A percentile compares a stretch with the other conserved stretches of the same genome.
phyloP scores from a whole-genome alignment of 1,139 yeast genomes.

The Chernovozyma sophiae-reginae region DNA sequence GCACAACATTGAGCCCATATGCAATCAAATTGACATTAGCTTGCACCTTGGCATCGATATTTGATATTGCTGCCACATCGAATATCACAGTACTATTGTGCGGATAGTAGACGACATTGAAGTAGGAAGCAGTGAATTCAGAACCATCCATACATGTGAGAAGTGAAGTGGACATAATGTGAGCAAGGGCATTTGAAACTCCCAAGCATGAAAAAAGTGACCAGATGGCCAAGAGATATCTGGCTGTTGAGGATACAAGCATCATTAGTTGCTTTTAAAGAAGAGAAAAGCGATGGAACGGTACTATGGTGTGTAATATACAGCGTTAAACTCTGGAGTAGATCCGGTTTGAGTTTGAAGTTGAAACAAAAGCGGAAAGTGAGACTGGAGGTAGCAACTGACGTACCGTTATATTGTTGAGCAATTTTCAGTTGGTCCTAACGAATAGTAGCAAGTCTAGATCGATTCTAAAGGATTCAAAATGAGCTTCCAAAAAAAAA shows the following conservation, averaged over 20 bases:
- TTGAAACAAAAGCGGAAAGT: not conserved
- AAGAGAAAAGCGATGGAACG: too few species aligned
- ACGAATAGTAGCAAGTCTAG: too few species aligned
- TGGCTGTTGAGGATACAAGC: too few species aligned
- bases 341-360: too few species aligned
- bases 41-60: slow-evolving; percentile 67
- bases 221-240: too few species aligned
- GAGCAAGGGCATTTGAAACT: slow-evolving; percentile 15
- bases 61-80: slow-evolving; percentile 74
- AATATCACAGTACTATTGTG: slow-evolving; percentile 57
- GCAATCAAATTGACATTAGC: slow-evolving; percentile 69
- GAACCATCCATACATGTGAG: slow-evolving; percentile 92
- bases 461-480: too few species aligned
- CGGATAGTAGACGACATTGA: slow-evolving; percentile 73
- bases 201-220: not conserved
- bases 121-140: slow-evolving; percentile 79
- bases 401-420: too few species aligned
- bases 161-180: slow-evolving; percentile 63
- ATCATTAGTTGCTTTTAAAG: too few species aligned
- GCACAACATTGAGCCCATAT: slow-evolving; percentile 74
- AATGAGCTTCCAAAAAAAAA: too few species aligned
- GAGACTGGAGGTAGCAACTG: not conserved
- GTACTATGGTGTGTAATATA: too few species aligned
- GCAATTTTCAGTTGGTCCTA: too few species aligned
- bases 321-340: too few species aligned